Percentiles rank a stretch among this genome's conserved stretches.
Evolutionary conservation across 768 basidiomycete species (phyloP).

Genomic region (Tulasnella sp.): DNA sequence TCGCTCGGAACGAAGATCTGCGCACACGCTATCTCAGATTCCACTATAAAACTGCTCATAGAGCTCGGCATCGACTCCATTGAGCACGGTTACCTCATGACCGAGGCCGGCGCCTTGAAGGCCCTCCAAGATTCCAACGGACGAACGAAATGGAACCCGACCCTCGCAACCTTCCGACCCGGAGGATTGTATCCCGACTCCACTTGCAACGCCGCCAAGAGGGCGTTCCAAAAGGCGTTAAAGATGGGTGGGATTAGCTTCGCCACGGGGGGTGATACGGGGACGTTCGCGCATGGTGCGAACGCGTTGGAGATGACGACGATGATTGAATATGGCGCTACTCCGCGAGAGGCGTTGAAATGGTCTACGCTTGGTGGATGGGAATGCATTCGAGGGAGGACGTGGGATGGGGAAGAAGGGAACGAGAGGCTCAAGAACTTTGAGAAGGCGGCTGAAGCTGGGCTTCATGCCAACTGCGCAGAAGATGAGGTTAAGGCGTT

Average conservation of each 20-base stretch:
- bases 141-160: slow-evolving; percentile 44
- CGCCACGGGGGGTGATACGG: slow-evolving; percentile 56
- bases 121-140: slow-evolving; percentile 2
- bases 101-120: slow-evolving; percentile 6
- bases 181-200: neutral
- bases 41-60: slow-evolving; percentile 28
- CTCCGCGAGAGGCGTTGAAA: slow-evolving; percentile 40
- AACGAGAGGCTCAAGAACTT: slow-evolving; percentile 23
- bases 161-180: slow-evolving; percentile 35
- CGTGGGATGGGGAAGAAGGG: slow-evolving; percentile 23
- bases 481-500: neutral
- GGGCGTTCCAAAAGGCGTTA: slow-evolving; percentile 36
- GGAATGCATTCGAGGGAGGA: slow-evolving; percentile 39
- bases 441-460: slow-evolving; percentile 16
- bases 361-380: slow-evolving; percentile 53
- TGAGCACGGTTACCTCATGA: slow-evolving; percentile 40
- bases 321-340: slow-evolving; percentile 47
- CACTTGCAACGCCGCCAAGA: neutral
- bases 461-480: neutral
- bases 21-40: slow-evolving; percentile 38
- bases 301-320: slow-evolving; percentile 51
- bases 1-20: slow-evolving; percentile 45
- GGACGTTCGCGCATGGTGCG: slow-evolving; percentile 48
- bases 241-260: slow-evolving; percentile 36
- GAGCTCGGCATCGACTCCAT: slow-evolving; percentile 36